phyloP scores from a whole-genome alignment of 495 filamentous ascomycete genomes.

The Podospora anserina region DNA sequence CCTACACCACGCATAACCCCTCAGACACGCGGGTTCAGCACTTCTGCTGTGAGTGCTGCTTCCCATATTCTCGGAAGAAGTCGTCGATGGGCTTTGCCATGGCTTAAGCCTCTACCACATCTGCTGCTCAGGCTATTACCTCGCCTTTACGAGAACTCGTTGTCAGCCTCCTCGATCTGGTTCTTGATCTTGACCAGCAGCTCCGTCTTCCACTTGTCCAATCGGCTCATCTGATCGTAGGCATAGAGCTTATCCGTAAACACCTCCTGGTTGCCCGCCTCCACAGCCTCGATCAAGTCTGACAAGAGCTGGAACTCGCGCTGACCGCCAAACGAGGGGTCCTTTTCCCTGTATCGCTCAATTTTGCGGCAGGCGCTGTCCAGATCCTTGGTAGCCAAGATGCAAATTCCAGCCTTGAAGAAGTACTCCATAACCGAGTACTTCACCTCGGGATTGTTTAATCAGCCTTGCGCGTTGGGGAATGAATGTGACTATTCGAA shows the following conservation, averaged over 20 bases:
- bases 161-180: slow-evolving; percentile 70
- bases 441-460: slow-evolving; percentile 48
- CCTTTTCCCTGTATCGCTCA: slow-evolving; percentile 76
- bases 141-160: slow-evolving; percentile 46
- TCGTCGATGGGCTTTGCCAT: slow-evolving; percentile 78
- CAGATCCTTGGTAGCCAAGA: slow-evolving; percentile 70
- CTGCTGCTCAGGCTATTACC: slow-evolving; percentile 46
- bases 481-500: too few species aligned
- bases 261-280: slow-evolving; percentile 68
- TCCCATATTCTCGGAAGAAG: slow-evolving; percentile 49
- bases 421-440: slow-evolving; percentile 93
- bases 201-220: slow-evolving; percentile 95
- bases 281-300: slow-evolving; percentile 68
- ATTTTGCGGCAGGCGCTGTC: slow-evolving; percentile 73
- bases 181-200: slow-evolving; percentile 79
- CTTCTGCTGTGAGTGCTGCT: slow-evolving; percentile 86
- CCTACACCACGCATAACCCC: slow-evolving; percentile 83
- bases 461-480: too few species aligned
- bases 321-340: slow-evolving; percentile 68
- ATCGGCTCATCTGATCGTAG: slow-evolving; percentile 82
- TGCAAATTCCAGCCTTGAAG: slow-evolving; percentile 83
- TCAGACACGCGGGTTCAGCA: slow-evolving; percentile 65
- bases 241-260: slow-evolving; percentile 85
- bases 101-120: slow-evolving; percentile 65
- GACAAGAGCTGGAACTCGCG: slow-evolving; percentile 75